Conservation (phyloP, 192 early-diverging fungal species). For the Neocallimastix lanati region DNA sequence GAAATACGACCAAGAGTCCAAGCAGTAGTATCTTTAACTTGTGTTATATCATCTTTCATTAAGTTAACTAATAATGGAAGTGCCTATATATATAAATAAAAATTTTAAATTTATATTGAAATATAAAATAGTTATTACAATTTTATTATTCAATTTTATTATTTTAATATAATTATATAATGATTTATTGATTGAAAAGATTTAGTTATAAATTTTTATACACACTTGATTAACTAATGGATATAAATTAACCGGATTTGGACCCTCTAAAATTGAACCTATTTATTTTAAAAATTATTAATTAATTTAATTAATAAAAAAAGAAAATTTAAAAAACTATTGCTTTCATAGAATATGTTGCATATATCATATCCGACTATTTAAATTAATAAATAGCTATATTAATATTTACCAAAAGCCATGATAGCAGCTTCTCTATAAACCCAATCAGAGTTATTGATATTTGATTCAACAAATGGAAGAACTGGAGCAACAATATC, state of each 20-base stretch:
- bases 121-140: too few species aligned
- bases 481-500: slow-evolving; percentile 66
- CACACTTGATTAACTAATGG: slow-evolving; percentile 46
- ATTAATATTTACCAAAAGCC: slow-evolving; percentile 55
- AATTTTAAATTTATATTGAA: too few species aligned
- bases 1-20: slow-evolving; percentile 97
- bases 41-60: slow-evolving; percentile 67
- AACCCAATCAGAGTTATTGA: slow-evolving; percentile 74
- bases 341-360: too few species aligned
- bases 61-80: slow-evolving; percentile 73
- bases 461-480: slow-evolving; percentile 75
- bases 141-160: neutral
- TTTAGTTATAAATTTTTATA: neutral
- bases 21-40: slow-evolving; percentile 92
- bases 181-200: neutral
- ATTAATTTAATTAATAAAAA: neutral
- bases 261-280: slow-evolving; percentile 91
- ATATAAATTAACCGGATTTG: slow-evolving; percentile 33
- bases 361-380: too few species aligned
- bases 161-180: neutral
- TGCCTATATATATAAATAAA: slow-evolving; percentile 15
- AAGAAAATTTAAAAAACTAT: neutral
- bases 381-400: neutral
- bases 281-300: neutral
- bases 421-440: slow-evolving; percentile 91